Percentiles rank a stretch among this genome's conserved stretches.
Evolutionary conservation across 176 grass and related monocot genomes (phyloP).

Genomic region (Paspalum notatum): DNA sequence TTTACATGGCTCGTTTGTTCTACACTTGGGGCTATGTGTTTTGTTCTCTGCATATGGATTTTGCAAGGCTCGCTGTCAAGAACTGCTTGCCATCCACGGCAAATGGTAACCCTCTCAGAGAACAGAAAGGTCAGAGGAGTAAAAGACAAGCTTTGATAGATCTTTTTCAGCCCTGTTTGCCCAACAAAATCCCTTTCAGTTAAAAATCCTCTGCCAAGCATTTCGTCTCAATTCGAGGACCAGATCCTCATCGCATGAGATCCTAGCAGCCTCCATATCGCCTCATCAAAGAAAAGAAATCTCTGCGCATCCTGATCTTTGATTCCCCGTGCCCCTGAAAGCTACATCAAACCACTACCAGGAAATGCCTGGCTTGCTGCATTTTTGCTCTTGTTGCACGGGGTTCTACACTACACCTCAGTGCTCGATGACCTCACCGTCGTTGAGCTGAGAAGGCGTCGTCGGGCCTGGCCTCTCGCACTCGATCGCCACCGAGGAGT

Average conservation of each 20-base stretch:
- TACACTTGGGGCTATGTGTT: background rate
- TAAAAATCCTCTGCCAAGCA: too few species aligned
- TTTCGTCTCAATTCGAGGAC: background rate
- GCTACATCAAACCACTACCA: slow-evolving; percentile 34
- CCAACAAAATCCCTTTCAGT: too few species aligned
- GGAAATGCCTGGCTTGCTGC: background rate
- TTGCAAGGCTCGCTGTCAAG: background rate
- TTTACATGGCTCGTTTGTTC: background rate
- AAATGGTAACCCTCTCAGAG: background rate
- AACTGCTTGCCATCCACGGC: slow-evolving; percentile 34
- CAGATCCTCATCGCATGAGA: background rate
- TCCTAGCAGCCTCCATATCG: background rate
- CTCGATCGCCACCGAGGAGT: slow-evolving; percentile 4
- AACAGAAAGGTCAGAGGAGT: background rate
- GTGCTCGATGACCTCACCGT: slow-evolving; percentile 29
- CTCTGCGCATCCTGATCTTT: slow-evolving; percentile 8
- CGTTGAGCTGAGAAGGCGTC: slow-evolving; percentile 15
- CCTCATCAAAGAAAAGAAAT: background rate
- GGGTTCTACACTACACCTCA: background rate
- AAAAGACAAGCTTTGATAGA: background rate
- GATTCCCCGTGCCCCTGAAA: slow-evolving; percentile 45
- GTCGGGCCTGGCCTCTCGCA: background rate
- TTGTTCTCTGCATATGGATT: background rate
- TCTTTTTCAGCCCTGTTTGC: background rate
- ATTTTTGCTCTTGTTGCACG: background rate